phyloP scores from a whole-genome alignment of 768 basidiomycete genomes.

The Fibroporia radiculosa region DNA sequence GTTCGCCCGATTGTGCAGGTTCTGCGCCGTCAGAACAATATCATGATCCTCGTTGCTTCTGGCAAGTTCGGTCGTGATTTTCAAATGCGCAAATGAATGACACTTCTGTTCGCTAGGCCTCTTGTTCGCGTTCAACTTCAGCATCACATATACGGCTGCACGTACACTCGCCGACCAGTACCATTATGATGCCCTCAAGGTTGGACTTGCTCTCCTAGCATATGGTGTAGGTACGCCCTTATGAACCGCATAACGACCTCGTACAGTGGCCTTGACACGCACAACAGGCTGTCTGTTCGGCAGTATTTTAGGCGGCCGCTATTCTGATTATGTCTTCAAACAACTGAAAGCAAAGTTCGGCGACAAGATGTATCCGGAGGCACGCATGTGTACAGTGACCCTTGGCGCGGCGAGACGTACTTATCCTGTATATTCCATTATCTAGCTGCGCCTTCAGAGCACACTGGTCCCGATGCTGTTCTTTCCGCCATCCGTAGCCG shows the following conservation, averaged over 20 bases:
- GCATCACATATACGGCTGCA: slow-evolving; percentile 66
- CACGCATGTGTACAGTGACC: slow-evolving; percentile 20
- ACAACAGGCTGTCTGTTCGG: slow-evolving; percentile 40
- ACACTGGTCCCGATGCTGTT: slow-evolving; percentile 49
- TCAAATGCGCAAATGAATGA: not conserved
- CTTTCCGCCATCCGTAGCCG: slow-evolving; percentile 53
- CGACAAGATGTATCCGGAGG: slow-evolving; percentile 57
- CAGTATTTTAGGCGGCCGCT: slow-evolving; percentile 49
- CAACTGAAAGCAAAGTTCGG: slow-evolving; percentile 36
- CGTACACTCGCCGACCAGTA: slow-evolving; percentile 61
- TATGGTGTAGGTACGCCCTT: slow-evolving; percentile 53
- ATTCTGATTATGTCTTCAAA: slow-evolving; percentile 43
- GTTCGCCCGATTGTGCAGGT: slow-evolving; percentile 53
- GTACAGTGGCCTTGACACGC: not conserved
- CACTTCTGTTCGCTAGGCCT: slow-evolving; percentile 36
- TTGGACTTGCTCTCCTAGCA: slow-evolving; percentile 70
- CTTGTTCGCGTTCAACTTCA: slow-evolving; percentile 64
- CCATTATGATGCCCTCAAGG: slow-evolving; percentile 55
- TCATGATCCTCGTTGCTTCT: slow-evolving; percentile 56
- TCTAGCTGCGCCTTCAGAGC: slow-evolving; percentile 66
- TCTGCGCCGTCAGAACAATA: slow-evolving; percentile 56
- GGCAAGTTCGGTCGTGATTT: slow-evolving; percentile 31
- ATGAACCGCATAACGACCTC: not conserved
- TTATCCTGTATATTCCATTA: not conserved
- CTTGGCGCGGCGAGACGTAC: not conserved